Conservation (phyloP, 805 yeast genomes). For the Candida schatavii region DNA sequence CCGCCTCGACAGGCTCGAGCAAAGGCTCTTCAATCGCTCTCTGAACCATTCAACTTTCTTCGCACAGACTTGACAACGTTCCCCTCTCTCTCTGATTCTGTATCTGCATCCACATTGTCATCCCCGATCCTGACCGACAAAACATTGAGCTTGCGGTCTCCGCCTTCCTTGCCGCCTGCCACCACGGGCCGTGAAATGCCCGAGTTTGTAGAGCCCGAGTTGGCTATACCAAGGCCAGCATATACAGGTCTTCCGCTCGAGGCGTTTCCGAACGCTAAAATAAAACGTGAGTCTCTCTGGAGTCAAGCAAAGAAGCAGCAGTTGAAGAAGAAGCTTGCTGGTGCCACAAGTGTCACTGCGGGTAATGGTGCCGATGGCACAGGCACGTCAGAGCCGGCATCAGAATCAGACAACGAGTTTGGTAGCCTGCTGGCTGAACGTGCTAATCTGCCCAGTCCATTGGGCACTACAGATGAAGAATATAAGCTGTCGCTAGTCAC, state of each 20-base stretch:
- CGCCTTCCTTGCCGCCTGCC: no score
- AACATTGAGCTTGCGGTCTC: not conserved
- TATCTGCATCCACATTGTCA: no score
- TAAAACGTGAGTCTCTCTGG: slow-evolving; percentile 56
- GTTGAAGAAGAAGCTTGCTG: slow-evolving; percentile 10
- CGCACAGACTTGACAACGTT: not conserved
- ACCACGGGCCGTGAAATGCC: no score
- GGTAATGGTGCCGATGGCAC: not conserved
- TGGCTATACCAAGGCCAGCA: slow-evolving; percentile 52
- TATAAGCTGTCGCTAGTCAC: slow-evolving; percentile 15
- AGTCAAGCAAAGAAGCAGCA: slow-evolving; percentile 29
- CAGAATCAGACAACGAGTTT: slow-evolving; percentile 10
- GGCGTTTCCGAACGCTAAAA: slow-evolving; percentile 59
- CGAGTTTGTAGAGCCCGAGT: slow-evolving; percentile 57
- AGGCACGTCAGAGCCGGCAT: slow-evolving; percentile 8
- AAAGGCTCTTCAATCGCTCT: not conserved
- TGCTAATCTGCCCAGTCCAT: slow-evolving; percentile 2
- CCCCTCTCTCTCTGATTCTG: not conserved
- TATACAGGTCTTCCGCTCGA: slow-evolving; percentile 75
- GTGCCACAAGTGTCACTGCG: no score
- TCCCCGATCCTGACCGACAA: not conserved
- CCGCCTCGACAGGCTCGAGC: slow-evolving; percentile 1
- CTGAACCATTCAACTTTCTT: not conserved
- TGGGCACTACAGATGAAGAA: slow-evolving; percentile 11
- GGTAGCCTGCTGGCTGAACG: slow-evolving; percentile 5